phyloP scores from a whole-genome alignment of 2,329 filamentous ascomycete genomes.

The Fusarium coicis region DNA sequence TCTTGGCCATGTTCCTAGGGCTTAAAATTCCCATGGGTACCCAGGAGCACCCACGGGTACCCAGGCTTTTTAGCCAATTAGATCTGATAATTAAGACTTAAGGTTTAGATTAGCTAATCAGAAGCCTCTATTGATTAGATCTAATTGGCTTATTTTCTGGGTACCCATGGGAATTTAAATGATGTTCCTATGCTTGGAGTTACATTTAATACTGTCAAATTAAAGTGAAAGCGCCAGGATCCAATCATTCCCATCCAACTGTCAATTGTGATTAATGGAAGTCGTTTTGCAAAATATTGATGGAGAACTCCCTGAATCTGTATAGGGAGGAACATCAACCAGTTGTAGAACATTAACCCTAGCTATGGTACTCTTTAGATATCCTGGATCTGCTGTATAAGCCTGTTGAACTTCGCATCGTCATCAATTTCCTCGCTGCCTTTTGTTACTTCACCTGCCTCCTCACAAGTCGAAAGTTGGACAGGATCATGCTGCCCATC shows the following conservation, averaged over 20 bases:
- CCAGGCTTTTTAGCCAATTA: too few species aligned
- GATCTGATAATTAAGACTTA: too few species aligned
- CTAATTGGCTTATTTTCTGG: too few species aligned
- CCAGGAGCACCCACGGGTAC: too few species aligned
- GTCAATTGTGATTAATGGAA: background rate
- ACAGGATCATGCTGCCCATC: accelerated
- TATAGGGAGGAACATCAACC: background rate
- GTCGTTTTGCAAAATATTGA: background rate
- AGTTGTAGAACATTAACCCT: background rate
- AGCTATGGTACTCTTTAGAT: background rate
- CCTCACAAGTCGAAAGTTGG: background rate
- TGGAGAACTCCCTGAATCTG: background rate
- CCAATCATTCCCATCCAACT: background rate
- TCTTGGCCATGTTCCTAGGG: background rate
- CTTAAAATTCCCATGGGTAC: too few species aligned
- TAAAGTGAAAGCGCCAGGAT: too few species aligned
- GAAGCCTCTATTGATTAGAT: too few species aligned
- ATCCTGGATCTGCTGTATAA: background rate
- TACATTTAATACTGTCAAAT: too few species aligned
- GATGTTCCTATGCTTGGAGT: too few species aligned
- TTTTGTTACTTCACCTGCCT: accelerated
- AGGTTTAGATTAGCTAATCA: too few species aligned
- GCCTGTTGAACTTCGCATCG: accelerated
- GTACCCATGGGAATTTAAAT: too few species aligned
- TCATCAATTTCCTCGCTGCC: accelerated